Base-by-base conservation (phyloP, 2,329 filamentous ascomycete genomes). In the Colletotrichum orchidophilum region DNA sequence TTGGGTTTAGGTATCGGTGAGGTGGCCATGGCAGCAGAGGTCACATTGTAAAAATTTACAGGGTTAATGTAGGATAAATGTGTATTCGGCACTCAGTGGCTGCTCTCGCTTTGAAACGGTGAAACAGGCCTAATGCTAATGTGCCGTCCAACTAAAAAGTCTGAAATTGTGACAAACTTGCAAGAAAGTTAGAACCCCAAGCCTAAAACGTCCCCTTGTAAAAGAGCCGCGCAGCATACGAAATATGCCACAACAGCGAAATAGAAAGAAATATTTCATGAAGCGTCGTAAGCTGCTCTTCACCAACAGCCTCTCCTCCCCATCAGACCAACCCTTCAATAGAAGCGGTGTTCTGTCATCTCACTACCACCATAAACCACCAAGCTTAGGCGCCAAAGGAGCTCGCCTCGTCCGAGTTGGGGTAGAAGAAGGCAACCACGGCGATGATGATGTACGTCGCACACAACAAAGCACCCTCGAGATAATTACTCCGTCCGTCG, bases 401-500 rank as follows among this genome's bases (percentile, higher is more conserved):
- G 67, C 84, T 89, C 5, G 85, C 83, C 15, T 90, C 83, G 3
- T 79, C 75, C 2, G 81, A 83, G 42, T 83, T 82, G 0, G 91
- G 91, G 72, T 92, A 93, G 77, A 90, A 93, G 76, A 91, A 92
- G 0, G 91, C 90, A 8, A 90, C 88, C 1, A 92, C 84, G 1
- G 85, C 86, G 74, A 93, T 93, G 71, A 93, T 93, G 60, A 93
- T 82, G 77, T 93, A 93, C 3, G 90, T 89, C 1, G 90, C 87
- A 74, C 90, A 90, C 31, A 93, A 80, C 52, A 93, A 79, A 1
- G 91, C 91, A 15, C 94, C 94, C 82, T 97, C 94, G 13, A 97
- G 88, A 76, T 96, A 97, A 78, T 97, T 97, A 79, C 92, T 94
- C 79, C 94, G 88, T 12, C 94, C 94, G 77, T 97, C 94, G 72